Evolutionary conservation across 208 protist species (phyloP).

Genomic region (Porcisia hertigi): DNA sequence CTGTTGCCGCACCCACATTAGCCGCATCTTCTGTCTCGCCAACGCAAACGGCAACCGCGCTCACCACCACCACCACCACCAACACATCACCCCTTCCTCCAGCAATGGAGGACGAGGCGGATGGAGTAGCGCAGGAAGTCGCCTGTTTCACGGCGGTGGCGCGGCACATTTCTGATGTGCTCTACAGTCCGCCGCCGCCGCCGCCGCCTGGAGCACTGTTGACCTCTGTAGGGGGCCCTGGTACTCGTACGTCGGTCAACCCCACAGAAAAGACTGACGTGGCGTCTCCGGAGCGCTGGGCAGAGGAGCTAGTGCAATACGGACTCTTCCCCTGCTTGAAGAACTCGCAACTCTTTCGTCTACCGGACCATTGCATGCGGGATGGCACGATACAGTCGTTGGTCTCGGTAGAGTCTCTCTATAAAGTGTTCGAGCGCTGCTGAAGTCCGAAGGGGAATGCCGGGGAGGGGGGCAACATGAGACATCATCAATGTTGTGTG

Average conservation of each 20-base stretch:
- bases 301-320: constrained; percentile 23
- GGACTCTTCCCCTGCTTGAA: constrained; percentile 74
- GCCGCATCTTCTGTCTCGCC: background rate
- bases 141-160: constrained; percentile 75
- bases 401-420: constrained; percentile 84
- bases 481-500: background rate
- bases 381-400: constrained; percentile 71
- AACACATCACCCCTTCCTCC: background rate
- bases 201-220: background rate
- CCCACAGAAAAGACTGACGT: background rate
- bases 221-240: background rate
- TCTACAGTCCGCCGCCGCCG: constrained; percentile 54
- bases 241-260: background rate
- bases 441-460: constrained; percentile 14
- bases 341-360: constrained; percentile 58
- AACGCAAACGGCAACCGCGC: constrained; percentile 7
- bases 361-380: constrained; percentile 51
- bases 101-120: constrained; percentile 28
- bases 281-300: constrained; percentile 1
- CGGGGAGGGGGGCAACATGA: background rate
- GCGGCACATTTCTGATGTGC: constrained; percentile 59
- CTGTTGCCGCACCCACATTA: background rate
- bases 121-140: constrained; percentile 53
- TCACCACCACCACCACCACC: too few relatives aligned
- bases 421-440: constrained; percentile 92